Conservation (phyloP, 371 early-diverging fungal species). For the Mucor plumbeus region DNA sequence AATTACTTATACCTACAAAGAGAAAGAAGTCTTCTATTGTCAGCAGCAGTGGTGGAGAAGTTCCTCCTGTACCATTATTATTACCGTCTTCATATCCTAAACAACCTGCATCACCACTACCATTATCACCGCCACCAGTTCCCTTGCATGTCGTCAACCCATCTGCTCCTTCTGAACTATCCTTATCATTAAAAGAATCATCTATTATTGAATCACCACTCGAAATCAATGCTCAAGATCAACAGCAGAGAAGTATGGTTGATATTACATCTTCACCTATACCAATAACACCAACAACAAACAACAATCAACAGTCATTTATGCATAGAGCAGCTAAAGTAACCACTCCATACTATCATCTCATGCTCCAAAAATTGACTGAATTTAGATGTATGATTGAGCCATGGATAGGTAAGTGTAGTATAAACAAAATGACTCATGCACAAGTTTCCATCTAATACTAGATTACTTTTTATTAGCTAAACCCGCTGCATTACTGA, state of each 20-base stretch:
- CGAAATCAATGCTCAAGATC: slow-evolving; percentile 1
- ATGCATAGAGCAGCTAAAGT: slow-evolving; percentile 4
- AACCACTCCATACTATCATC: slow-evolving; percentile 8
- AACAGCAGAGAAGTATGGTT: not conserved
- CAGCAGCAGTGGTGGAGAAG: not conserved
- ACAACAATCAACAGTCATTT: not conserved
- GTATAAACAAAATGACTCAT: not conserved
- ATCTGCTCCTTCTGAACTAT: slow-evolving; percentile 1
- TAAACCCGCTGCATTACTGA: slow-evolving; percentile 17
- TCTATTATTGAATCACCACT: slow-evolving; percentile 18
- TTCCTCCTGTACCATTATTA: slow-evolving; percentile 24
- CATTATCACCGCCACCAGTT: not conserved
- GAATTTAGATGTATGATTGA: slow-evolving; percentile 6
- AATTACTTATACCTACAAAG: slow-evolving; percentile 13
- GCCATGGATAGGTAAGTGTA: slow-evolving; percentile 20
- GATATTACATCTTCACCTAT: not conserved
- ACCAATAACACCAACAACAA: not conserved
- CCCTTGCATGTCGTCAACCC: slow-evolving; percentile 25
- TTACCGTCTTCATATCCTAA: slow-evolving; percentile 17
- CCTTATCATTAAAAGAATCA: not conserved
- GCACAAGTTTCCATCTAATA: not conserved
- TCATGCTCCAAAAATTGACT: not conserved
- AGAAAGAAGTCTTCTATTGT: not conserved
- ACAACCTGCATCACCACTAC: not conserved
- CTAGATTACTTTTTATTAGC: slow-evolving; percentile 12